These are phyloP conservation scores for Stagonosporopsis chrysanthemi DNA, from an alignment of 2,329 filamentous ascomycete species.

Conservation along the genomic window DNA sequence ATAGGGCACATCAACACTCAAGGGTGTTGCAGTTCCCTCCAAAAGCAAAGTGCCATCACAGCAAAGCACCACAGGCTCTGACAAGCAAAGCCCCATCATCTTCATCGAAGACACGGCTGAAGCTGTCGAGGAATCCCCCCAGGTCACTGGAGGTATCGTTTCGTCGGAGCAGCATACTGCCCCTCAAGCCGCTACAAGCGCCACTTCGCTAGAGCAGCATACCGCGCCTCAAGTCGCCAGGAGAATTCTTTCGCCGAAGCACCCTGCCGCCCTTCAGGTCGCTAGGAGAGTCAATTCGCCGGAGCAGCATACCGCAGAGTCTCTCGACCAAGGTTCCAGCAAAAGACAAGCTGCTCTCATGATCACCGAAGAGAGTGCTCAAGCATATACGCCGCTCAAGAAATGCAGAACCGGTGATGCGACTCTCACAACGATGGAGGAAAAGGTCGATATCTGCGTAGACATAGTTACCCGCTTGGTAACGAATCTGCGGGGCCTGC, in stretches of 20 bases:
- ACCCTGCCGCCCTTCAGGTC: too few species aligned
- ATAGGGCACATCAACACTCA: background rate
- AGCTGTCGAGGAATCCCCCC: background rate
- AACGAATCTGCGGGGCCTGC: background rate
- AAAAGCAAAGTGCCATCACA: background rate
- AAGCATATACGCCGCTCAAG: background rate
- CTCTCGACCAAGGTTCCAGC: background rate
- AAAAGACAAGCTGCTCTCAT: background rate
- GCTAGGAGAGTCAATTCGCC: background rate
- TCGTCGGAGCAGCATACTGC: too few species aligned
- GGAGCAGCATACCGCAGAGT: background rate
- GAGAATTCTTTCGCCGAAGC: too few species aligned
- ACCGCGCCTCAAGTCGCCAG: background rate
- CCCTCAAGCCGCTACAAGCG: background rate
- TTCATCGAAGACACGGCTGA: background rate
- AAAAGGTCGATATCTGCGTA: background rate
- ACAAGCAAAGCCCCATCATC: background rate
- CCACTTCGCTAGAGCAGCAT: background rate
- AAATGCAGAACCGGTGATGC: background rate
- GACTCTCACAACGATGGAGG: background rate
- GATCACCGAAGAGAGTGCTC: background rate
- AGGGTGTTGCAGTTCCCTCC: background rate
- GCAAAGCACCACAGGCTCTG: background rate
- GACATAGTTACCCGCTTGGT: background rate
- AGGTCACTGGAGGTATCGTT: background rate